A percentile compares a stretch with the other conserved stretches of the same genome.
Evolutionary conservation across 2,329 filamentous ascomycete species (phyloP).

Genomic region (Neofusicoccum sp.): DNA sequence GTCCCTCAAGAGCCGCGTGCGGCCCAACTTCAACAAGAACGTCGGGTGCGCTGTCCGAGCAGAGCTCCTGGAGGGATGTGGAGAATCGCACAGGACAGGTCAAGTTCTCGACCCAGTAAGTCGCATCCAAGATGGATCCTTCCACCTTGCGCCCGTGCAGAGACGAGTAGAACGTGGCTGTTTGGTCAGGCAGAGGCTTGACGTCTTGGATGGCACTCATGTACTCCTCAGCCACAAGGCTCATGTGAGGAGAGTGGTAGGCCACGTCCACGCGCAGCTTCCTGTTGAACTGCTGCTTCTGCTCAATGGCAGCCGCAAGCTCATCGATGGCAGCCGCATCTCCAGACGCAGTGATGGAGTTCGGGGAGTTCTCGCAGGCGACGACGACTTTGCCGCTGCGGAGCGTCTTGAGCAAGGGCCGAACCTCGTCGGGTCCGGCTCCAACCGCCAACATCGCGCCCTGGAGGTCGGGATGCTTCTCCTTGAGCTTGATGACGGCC

Average conservation of each 20-base stretch:
- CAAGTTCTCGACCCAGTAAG: conserved; percentile 43
- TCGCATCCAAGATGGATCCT: background rate
- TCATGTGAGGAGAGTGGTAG: conserved; percentile 48
- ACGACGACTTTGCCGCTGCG: conserved; percentile 17
- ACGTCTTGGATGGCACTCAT: background rate
- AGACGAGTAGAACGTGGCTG: conserved; percentile 14
- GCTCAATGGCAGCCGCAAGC: conserved; percentile 31
- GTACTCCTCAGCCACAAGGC: conserved; percentile 31
- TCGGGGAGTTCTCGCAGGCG: conserved; percentile 40
- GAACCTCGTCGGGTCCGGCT: background rate
- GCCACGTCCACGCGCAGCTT: conserved; percentile 43
- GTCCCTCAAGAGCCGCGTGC: conserved; percentile 30
- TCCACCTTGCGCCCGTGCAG: conserved; percentile 2
- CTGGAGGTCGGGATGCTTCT: background rate
- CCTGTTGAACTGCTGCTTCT: conserved; percentile 39
- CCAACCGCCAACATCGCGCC: conserved; percentile 17
- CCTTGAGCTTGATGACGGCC: conserved; percentile 5
- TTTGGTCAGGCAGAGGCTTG: background rate
- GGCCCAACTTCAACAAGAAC: conserved; percentile 30
- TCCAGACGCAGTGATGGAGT: conserved; percentile 47
- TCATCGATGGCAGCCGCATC: conserved; percentile 38
- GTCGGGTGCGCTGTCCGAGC: conserved; percentile 6
- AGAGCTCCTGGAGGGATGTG: conserved; percentile 20
- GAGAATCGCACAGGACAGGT: conserved; percentile 37
- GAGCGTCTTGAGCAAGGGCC: conserved; percentile 4